Evolutionary conservation across 2,329 filamentous ascomycete species (phyloP).

Genomic region (Aspergillus sp.): DNA sequence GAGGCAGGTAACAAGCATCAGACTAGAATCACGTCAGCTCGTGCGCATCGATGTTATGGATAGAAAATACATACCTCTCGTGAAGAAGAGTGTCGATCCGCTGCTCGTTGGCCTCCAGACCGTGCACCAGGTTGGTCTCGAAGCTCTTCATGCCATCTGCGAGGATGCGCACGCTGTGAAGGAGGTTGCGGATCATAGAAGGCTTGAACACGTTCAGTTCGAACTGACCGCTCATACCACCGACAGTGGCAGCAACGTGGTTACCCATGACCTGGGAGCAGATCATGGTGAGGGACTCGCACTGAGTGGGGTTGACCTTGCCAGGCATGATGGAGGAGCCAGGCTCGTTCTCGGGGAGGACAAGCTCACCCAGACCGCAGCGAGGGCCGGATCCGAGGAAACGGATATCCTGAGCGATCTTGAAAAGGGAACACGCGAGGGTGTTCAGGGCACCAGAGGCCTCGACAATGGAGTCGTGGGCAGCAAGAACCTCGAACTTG

Average conservation of each 20-base stretch:
- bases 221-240: constrained; percentile 96
- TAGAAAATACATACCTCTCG: constrained; percentile 69
- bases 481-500: constrained; percentile 96
- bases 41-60: constrained; percentile 4
- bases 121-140: constrained; percentile 85
- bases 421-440: constrained; percentile 85
- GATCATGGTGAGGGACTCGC: constrained; percentile 96
- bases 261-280: constrained; percentile 98
- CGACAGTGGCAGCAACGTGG: constrained; percentile 87
- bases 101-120: constrained; percentile 89
- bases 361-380: constrained; percentile 90
- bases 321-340: constrained; percentile 98
- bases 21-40: constrained; percentile 50
- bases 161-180: constrained; percentile 86
- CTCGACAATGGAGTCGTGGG: constrained; percentile 94
- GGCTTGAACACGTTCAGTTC: constrained; percentile 99
- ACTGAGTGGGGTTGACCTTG: constrained; percentile 99
- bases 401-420: constrained; percentile 97
- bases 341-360: constrained; percentile 95
- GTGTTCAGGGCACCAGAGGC: constrained; percentile 93
- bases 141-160: constrained; percentile 93
- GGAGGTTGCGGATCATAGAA: constrained; percentile 87
- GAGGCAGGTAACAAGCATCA: constrained; percentile 97
- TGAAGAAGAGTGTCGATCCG: constrained; percentile 87
- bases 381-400: constrained; percentile 95